phyloP scores from a whole-genome alignment of 495 filamentous ascomycete genomes.

The Schizothecium vesticola region DNA sequence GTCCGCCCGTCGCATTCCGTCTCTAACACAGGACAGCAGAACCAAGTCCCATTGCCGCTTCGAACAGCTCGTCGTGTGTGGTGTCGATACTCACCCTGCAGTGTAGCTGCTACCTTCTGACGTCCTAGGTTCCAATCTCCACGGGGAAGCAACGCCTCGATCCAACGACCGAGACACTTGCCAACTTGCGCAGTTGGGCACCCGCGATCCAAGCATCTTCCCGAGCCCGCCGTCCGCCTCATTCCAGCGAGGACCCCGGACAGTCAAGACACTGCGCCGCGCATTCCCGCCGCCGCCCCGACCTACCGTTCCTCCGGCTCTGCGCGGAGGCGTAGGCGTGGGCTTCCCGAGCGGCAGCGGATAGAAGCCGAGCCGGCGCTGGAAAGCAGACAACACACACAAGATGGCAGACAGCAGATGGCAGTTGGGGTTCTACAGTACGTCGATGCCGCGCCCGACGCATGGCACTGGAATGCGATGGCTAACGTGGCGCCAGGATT shows the following conservation, averaged over 20 bases:
- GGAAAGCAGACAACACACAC: neutral
- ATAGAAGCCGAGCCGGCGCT: neutral
- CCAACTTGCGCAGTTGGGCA: neutral
- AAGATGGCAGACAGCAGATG: conserved; percentile 7
- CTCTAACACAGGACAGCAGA: neutral
- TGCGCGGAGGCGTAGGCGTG: conserved; percentile 12
- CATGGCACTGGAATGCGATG: neutral
- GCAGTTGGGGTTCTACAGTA: conserved; percentile 8
- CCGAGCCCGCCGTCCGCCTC: neutral
- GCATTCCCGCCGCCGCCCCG: conserved; percentile 1
- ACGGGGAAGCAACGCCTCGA: neutral
- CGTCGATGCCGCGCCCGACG: neutral
- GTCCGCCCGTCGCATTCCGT: neutral
- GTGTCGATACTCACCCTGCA: conserved; percentile 7
- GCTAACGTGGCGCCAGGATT: conserved; percentile 52
- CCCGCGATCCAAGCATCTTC: neutral
- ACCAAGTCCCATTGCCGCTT: neutral
- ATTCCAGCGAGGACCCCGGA: conserved; percentile 7
- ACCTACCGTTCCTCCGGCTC: conserved; percentile 10
- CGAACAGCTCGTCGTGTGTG: neutral
- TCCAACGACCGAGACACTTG: neutral
- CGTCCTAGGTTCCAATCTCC: conserved; percentile 2
- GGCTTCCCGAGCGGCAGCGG: conserved; percentile 1
- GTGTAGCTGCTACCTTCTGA: neutral
- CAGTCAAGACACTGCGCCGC: neutral